Percentiles rank a stretch among this genome's conserved stretches.
Evolutionary conservation across 768 basidiomycete species (phyloP).

Genomic region (Tricholomella constricta): DNA sequence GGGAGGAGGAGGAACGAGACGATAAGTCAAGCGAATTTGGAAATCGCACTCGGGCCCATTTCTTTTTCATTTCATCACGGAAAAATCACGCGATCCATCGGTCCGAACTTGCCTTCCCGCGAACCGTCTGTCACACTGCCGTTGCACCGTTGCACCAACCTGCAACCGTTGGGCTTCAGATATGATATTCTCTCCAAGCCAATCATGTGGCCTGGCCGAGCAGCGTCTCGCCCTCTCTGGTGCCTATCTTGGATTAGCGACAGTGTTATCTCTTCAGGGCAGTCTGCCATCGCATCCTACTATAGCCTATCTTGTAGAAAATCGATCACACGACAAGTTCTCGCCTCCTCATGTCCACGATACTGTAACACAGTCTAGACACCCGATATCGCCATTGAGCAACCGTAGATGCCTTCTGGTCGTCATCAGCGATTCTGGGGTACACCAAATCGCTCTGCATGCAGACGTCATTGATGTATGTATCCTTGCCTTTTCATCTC

Average conservation of each 20-base stretch:
- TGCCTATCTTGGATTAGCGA: background rate
- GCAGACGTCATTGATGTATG: background rate
- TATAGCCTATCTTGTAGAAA: background rate
- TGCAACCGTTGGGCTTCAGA: background rate
- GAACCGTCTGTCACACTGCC: background rate
- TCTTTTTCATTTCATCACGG: constrained; percentile 7
- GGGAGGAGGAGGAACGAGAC: constrained; percentile 1
- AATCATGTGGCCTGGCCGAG: no score
- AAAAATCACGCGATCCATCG: constrained; percentile 12
- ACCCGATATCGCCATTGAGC: no score
- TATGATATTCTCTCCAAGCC: no score
- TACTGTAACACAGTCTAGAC: no score
- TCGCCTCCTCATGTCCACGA: no score
- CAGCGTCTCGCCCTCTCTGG: background rate
- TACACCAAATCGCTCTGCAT: background rate
- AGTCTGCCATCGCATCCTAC: background rate
- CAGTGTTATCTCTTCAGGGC: background rate
- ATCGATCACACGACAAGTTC: background rate
- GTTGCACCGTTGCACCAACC: background rate
- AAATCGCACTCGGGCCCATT: background rate
- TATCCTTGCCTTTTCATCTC: no score
- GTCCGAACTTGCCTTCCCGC: background rate
- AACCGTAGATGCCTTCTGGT: no score
- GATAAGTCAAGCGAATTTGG: background rate
- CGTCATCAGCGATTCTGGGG: background rate